Percentiles rank a stretch among this genome's conserved stretches.
These are phyloP conservation scores for Juglanconis juglandina DNA, from an alignment of 2,329 filamentous ascomycete species.

Conservation along the genomic window DNA sequence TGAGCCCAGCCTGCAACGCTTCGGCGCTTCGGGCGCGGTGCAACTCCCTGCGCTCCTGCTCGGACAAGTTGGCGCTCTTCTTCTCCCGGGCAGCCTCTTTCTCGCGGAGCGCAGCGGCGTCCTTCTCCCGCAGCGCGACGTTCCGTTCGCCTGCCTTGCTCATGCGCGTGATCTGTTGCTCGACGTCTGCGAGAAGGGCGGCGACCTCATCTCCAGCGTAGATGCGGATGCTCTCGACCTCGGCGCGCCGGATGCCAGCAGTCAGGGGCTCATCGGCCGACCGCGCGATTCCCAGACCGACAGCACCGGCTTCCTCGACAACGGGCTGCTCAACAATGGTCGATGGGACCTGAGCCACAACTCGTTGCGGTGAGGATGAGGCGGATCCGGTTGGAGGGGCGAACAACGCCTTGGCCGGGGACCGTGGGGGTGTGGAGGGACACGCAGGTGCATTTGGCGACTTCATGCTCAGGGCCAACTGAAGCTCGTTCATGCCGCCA, in stretches of 20 bases:
- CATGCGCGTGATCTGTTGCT: slow-evolving; percentile 54
- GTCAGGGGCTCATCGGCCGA: slow-evolving; percentile 21
- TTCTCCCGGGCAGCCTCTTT: not conserved
- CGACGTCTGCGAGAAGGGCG: slow-evolving; percentile 63
- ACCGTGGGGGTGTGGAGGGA: slow-evolving; percentile 56
- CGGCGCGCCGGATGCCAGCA: slow-evolving; percentile 30
- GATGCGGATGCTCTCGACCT: slow-evolving; percentile 63
- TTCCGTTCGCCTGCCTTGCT: slow-evolving; percentile 34
- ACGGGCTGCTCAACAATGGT: slow-evolving; percentile 52
- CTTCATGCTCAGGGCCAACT: slow-evolving; percentile 39
- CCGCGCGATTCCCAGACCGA: slow-evolving; percentile 23
- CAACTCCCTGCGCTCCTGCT: slow-evolving; percentile 38
- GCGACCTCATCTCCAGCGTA: slow-evolving; percentile 68
- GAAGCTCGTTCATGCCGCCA: slow-evolving; percentile 37
- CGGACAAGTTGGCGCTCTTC: slow-evolving; percentile 22
- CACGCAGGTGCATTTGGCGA: slow-evolving; percentile 32
- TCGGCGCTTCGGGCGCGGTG: slow-evolving; percentile 52
- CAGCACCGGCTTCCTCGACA: slow-evolving; percentile 40
- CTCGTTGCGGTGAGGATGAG: slow-evolving; percentile 48
- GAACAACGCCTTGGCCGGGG: slow-evolving; percentile 47
- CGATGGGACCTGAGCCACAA: slow-evolving; percentile 52
- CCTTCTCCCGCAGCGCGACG: slow-evolving; percentile 31
- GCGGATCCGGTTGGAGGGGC: slow-evolving; percentile 30
- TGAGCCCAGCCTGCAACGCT: slow-evolving; percentile 38
- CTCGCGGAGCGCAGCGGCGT: slow-evolving; percentile 18